Percentiles rank a stretch among this genome's conserved stretches.
Evolutionary conservation across 2,329 filamentous ascomycete genomes (phyloP).

Genomic region (Trichoderma endophyticum): DNA sequence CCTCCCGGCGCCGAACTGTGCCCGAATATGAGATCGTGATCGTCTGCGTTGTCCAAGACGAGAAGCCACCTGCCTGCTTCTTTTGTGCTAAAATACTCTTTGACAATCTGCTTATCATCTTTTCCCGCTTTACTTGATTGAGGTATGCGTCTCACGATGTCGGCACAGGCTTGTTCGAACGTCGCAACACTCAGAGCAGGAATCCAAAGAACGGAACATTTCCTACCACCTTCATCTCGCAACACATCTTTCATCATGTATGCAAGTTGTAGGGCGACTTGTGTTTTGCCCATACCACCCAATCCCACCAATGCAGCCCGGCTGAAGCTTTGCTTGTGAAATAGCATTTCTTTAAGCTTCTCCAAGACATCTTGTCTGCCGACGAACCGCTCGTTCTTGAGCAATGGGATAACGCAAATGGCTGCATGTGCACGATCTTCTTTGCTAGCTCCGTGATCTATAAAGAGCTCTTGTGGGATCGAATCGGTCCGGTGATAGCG

Average conservation of each 20-base stretch:
- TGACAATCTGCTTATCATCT: constrained; percentile 60
- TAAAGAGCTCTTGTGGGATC: not conserved
- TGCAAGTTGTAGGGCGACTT: constrained; percentile 38
- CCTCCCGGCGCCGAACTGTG: constrained; percentile 14
- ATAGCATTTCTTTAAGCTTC: constrained; percentile 18
- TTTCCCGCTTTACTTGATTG: constrained; percentile 31
- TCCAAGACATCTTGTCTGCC: constrained; percentile 23
- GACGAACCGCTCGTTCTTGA: constrained; percentile 23
- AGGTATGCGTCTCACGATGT: constrained; percentile 29
- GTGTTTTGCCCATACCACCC: constrained; percentile 40
- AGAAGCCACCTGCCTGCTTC: constrained; percentile 25
- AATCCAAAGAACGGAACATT: constrained; percentile 44
- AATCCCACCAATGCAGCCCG: constrained; percentile 33
- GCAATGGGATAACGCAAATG: constrained; percentile 20
- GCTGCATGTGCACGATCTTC: not conserved
- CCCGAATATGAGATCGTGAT: constrained; percentile 28
- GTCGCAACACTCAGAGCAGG: constrained; percentile 35
- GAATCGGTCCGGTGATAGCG: not conserved
- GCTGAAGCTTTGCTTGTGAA: constrained; percentile 25
- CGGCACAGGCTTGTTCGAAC: constrained; percentile 35
- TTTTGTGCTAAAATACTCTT: constrained; percentile 30
- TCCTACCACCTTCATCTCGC: constrained; percentile 27
- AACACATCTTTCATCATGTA: constrained; percentile 37
- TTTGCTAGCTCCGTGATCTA: not conserved
- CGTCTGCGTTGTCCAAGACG: constrained; percentile 37